Conservation (phyloP, 805 yeast genomes). For the Barnettozyma populi region DNA sequence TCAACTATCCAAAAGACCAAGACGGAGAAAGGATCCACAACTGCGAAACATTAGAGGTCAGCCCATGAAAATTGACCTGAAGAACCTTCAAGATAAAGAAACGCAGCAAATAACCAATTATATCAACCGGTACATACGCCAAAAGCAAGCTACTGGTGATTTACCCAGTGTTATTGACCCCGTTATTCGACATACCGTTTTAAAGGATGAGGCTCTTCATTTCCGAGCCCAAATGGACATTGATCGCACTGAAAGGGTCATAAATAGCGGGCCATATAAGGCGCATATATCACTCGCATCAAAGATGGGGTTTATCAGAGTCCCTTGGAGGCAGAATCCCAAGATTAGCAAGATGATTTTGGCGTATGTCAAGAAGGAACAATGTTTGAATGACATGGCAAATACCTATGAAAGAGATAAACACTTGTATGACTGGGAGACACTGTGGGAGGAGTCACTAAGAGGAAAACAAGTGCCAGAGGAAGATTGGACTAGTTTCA, state of each 20-base stretch:
- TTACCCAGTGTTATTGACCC: conserved; percentile 20
- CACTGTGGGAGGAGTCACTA: conserved; percentile 12
- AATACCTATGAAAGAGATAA: conserved; percentile 8
- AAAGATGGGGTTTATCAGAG: conserved; percentile 15
- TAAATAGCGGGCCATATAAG: conserved; percentile 17
- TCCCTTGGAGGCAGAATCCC: conserved; percentile 17
- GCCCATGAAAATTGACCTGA: conserved; percentile 16
- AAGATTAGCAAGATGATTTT: conserved; percentile 14
- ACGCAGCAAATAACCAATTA: conserved; percentile 14
- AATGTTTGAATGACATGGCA: conserved; percentile 9
- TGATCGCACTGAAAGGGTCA: background rate
- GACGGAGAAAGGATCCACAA: conserved; percentile 1
- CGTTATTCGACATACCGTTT: conserved; percentile 6
- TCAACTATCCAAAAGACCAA: background rate
- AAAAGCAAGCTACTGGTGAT: conserved; percentile 10
- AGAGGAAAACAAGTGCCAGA: background rate
- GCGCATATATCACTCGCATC: conserved; percentile 12
- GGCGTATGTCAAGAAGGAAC: conserved; percentile 11
- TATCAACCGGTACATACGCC: conserved; percentile 12
- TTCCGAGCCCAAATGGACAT: conserved; percentile 15
- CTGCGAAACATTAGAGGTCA: conserved; percentile 8
- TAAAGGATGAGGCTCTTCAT: conserved; percentile 20
- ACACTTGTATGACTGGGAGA: conserved; percentile 14
- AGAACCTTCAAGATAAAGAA: conserved; percentile 15
- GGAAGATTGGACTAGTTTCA: conserved; percentile 25